A percentile compares a stretch with the other conserved stretches of the same genome.
phyloP scores from a whole-genome alignment of 495 filamentous ascomycete species.

The Amniculicola lignicola region DNA sequence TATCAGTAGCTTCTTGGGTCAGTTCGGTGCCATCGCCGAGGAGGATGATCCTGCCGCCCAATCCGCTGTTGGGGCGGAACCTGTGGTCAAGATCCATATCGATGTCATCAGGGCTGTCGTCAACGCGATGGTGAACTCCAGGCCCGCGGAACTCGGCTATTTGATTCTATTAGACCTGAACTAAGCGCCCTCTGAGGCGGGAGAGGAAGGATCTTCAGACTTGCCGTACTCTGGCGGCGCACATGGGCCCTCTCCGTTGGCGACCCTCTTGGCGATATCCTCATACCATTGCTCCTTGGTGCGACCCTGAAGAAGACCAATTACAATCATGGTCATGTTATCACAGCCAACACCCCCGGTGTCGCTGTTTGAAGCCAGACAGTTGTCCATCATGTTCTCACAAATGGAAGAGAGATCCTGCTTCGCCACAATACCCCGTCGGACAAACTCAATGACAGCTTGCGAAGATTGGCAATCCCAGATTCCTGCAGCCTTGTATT shows the following conservation, averaged over 20 bases:
- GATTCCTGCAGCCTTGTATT: conserved; percentile 64
- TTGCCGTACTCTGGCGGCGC: conserved; percentile 99
- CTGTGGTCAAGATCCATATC: conserved; percentile 72
- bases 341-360: conserved; percentile 97
- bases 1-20: conserved; percentile 78
- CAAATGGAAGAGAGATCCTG: conserved; percentile 90
- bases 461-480: conserved; percentile 99
- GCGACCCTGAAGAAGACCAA: conserved; percentile 84
- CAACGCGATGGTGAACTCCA: conserved; percentile 82
- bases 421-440: conserved; percentile 91
- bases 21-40: conserved; percentile 92
- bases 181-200: conserved; percentile 26
- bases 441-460: conserved; percentile 93
- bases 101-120: conserved; percentile 89
- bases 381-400: conserved; percentile 99
- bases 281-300: conserved; percentile 98
- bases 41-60: conserved; percentile 81
- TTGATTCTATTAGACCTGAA: conserved; percentile 29
- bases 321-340: conserved; percentile 97
- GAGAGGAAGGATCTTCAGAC: conserved; percentile 51
- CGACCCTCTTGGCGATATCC: conserved; percentile 87
- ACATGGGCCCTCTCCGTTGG: conserved; percentile 95
- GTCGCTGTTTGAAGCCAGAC: conserved; percentile 92
- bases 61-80: conserved; percentile 58
- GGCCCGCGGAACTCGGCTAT: conserved; percentile 96